These are phyloP conservation scores for Phytophthora constricta DNA, from an alignment of 352 stramenopile species.

Conservation along the genomic window DNA sequence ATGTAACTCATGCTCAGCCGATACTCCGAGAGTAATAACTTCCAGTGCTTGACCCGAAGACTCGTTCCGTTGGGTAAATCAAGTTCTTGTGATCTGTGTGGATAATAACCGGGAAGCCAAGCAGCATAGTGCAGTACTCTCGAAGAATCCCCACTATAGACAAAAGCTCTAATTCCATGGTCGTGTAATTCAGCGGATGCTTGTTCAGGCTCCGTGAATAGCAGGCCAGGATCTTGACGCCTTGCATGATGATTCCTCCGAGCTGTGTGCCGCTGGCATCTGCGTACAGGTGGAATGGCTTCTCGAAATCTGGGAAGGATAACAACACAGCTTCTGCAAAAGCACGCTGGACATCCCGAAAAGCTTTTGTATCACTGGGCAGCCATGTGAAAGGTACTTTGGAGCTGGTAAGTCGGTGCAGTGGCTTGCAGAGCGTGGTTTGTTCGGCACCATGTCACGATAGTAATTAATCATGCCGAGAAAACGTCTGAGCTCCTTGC, in stretches of 20 bases:
- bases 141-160: constrained; percentile 1
- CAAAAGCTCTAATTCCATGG: constrained; percentile 1
- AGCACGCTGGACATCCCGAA: neutral
- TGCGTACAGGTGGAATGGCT: neutral
- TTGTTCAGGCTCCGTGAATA: neutral
- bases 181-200: constrained; percentile 7
- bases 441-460: neutral
- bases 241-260: neutral
- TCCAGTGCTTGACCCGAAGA: constrained; percentile 9
- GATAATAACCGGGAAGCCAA: constrained; percentile 9
- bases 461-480: neutral
- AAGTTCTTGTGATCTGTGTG: constrained; percentile 15
- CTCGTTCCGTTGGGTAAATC: constrained; percentile 7
- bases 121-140: constrained; percentile 11
- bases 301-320: neutral
- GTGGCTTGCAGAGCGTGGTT: neutral
- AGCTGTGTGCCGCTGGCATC: neutral
- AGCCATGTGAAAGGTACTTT: neutral
- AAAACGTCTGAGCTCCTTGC: neutral
- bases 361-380: neutral
- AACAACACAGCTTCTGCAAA: neutral
- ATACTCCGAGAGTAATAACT: constrained; percentile 6
- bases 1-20: constrained; percentile 1
- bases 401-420: neutral
- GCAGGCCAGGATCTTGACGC: neutral